These are phyloP conservation scores for Nitzschia inconspicua DNA, from an alignment of 108 stramenopile species.

Conservation along the genomic window DNA sequence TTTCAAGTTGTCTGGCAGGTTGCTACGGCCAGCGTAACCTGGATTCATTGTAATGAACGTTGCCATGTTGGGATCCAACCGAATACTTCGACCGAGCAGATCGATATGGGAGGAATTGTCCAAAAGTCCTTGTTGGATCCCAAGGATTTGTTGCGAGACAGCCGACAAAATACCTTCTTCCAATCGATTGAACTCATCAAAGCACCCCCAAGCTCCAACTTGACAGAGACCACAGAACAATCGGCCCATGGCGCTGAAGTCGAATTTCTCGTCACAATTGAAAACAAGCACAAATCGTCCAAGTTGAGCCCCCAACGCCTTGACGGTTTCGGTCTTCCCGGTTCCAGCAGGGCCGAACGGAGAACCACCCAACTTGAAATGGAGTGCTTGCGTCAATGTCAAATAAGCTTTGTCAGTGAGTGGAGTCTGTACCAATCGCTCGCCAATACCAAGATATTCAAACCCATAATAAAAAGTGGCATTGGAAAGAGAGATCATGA, in stretches of 20 bases:
- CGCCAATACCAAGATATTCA: conserved; percentile 98
- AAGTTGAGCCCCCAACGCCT: conserved; percentile 94
- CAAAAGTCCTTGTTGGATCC: conserved; percentile 91
- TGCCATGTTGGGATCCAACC: conserved; percentile 91
- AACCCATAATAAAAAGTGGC: conserved; percentile 96
- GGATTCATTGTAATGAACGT: conserved; percentile 99
- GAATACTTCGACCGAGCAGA: conserved; percentile 65
- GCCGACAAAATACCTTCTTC: conserved; percentile 96
- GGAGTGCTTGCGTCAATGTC: conserved; percentile 95
- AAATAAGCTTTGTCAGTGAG: conserved; percentile 98
- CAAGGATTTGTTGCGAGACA: conserved; percentile 95
- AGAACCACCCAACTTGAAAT: conserved; percentile 95
- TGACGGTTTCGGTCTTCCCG: conserved; percentile 98
- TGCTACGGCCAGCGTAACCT: conserved; percentile 98
- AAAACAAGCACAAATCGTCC: conserved; percentile 97
- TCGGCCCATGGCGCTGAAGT: conserved; percentile 97
- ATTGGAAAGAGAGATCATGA: conserved; percentile 88
- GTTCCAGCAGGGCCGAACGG: conserved; percentile 99
- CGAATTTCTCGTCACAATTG: conserved; percentile 96
- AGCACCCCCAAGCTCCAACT: conserved; percentile 92
- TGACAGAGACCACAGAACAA: conserved; percentile 97
- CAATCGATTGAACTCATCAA: conserved; percentile 99
- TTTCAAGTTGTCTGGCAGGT: conserved; percentile 99
- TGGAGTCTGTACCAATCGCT: conserved; percentile 96
- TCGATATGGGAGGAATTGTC: conserved; percentile 68